Evolutionary conservation across 164 flowering plant genomes (phyloP), one percentile per base, ranked within the genome.

Genomic region (Houttuynia cordata): DNA sequence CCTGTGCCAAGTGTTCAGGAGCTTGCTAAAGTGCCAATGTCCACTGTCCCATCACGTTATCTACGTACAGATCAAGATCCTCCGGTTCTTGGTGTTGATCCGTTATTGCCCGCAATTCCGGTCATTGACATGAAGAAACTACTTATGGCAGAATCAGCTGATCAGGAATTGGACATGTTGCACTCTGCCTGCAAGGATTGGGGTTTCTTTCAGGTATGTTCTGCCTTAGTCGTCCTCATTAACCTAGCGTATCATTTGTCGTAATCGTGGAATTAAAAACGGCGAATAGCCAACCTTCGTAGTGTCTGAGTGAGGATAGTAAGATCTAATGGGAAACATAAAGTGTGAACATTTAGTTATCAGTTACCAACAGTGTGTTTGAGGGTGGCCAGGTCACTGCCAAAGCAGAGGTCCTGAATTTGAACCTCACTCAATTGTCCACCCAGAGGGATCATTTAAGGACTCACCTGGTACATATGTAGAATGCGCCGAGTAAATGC

Each of bases 151-250:
- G 74, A 69, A 19, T 61, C 70, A 13, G 30, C 34, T 19, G 59
- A 30, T 19, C 47, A 64, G 10, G 82, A 81, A 63, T 40, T 75
- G 51, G 61, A 66, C 18, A 77, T 22, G 14, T 57, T 81, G 53
- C 79, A 81, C 64, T 64, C 55, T 12, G 81, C 80, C 65, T 81
- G 81, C 56, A 57, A 65, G 51, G 77, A 81, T 3, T 79, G 82
- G 81, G 82, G 85, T 37, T 78, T 80, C 65, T 76, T 80, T 56
- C 81, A 74, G 80, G 80, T 78, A 45, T 20, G 19, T 25, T n/a
- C 15, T n/a, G n/a, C n/a, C 42, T 10, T 24, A 24, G 0, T 3
- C 42, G 0, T 57, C 25, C 6, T 57, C 7, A 57, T 57, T 0
- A 21, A 5, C 23, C 14, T 53, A 4, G 1, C 30, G 14, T 2